Conservation (phyloP, 2,329 filamentous ascomycete genomes). For the Paecilomyces dactylethromorphus region DNA sequence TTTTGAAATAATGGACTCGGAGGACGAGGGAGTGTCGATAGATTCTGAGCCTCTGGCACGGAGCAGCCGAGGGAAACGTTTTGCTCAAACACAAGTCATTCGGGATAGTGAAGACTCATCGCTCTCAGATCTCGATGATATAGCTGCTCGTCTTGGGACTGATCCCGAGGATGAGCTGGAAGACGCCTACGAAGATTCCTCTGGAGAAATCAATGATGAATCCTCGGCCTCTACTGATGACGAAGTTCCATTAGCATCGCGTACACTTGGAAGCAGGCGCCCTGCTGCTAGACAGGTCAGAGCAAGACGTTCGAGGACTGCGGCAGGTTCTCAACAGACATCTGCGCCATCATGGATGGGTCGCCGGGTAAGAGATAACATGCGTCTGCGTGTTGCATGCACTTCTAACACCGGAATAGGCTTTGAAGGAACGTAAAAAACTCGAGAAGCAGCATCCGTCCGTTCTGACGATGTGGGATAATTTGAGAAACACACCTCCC, state of each 20-base stretch:
- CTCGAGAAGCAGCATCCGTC: conserved; percentile 72
- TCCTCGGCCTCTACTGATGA: conserved; percentile 9
- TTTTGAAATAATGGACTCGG: conserved; percentile 18
- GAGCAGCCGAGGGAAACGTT: neutral
- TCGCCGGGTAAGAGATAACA: conserved; percentile 19
- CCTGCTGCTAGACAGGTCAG: neutral
- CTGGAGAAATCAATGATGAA: conserved; percentile 16
- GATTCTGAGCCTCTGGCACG: neutral
- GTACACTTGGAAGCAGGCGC: neutral
- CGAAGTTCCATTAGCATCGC: neutral
- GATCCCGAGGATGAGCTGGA: conserved; percentile 12
- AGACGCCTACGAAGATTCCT: conserved; percentile 10
- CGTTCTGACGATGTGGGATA: conserved; percentile 77
- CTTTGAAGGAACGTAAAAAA: conserved; percentile 53
- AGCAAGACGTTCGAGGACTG: conserved; percentile 1
- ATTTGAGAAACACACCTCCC: conserved; percentile 61
- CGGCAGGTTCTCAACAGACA: neutral
- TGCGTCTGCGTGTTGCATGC: conserved; percentile 3
- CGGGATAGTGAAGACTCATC: conserved; percentile 9
- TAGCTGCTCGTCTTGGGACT: neutral
- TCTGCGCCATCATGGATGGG: conserved; percentile 15
- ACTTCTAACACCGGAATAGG: conserved; percentile 28
- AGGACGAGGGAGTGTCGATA: neutral
- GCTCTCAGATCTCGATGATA: conserved; percentile 5
- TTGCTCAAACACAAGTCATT: neutral